Percentiles rank a stretch among this genome's conserved stretches.
phyloP scores from a whole-genome alignment of 2,329 filamentous ascomycete genomes.

The Cordyceps pruinosa region DNA sequence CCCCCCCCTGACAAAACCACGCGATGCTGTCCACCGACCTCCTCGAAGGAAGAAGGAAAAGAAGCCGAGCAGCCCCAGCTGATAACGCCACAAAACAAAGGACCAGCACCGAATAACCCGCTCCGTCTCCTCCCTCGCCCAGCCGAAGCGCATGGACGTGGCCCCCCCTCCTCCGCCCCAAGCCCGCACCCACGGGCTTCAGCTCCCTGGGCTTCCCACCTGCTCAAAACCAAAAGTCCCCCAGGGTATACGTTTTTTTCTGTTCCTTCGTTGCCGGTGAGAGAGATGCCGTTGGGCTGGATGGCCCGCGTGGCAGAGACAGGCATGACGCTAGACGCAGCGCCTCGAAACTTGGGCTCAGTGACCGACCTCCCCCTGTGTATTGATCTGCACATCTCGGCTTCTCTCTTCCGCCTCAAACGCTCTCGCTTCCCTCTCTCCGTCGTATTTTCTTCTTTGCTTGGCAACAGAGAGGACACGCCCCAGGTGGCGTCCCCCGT shows the following conservation, averaged over 20 bases:
- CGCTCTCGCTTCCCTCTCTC: background rate
- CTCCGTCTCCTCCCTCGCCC: too few relatives aligned
- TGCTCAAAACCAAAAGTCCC: background rate
- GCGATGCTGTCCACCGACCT: background rate
- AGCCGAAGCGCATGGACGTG: too few relatives aligned
- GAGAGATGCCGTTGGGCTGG: background rate
- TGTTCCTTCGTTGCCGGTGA: too few relatives aligned
- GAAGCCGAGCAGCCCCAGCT: constrained; percentile 5
- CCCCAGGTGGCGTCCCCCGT: too few relatives aligned
- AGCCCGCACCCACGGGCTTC: too few relatives aligned
- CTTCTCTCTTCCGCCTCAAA: background rate
- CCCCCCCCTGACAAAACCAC: background rate
- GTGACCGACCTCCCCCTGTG: background rate
- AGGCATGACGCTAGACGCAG: background rate
- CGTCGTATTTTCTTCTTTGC: background rate
- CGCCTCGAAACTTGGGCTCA: background rate
- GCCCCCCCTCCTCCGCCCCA: too few relatives aligned
- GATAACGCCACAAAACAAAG: constrained; percentile 8
- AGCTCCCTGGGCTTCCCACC: too few relatives aligned
- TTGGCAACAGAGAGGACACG: background rate
- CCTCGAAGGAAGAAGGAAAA: background rate
- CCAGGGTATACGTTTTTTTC: too few relatives aligned
- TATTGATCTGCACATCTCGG: background rate
- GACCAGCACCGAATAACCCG: too few relatives aligned
- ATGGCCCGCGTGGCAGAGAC: background rate